Base-by-base conservation (phyloP, 805 yeast genomes). In the Saccharomycopsis babjevae region DNA sequence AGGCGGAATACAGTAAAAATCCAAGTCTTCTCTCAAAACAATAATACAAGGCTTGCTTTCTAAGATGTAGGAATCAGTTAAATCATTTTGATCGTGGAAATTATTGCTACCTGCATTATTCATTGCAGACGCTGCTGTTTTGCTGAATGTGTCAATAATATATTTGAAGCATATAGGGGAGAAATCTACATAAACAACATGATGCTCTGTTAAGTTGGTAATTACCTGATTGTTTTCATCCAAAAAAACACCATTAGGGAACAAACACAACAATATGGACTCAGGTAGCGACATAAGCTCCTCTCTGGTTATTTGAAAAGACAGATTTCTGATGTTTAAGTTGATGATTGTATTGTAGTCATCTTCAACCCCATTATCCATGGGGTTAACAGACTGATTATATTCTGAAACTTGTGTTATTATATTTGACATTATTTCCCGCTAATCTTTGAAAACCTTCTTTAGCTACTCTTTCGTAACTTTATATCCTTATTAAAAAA, bases 271-370 rank as follows among this genome's bases (percentile, higher is more conserved):
- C 61, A 94, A 75, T 28, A 94, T 83, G 63, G 92, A 84, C 70
- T 94, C 99, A 0, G 99, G 99, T 38, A 94, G 76, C 58, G 90
- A 84, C 89, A 92, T 86, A 66, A 94, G 79, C 70, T 90, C 97
- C 67, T 89, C 96, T 64, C 97, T 79, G 5, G 96, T 84, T 56
- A 94, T 85, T 57, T 83, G 82, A 72, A 92, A 90, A 64, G 78
- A 74, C 18, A 73, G 74, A 20, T 96, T 97, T 57, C 97, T 81
- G 59, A 93, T 80, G 68, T 89, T 85, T 73, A 93, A 77, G 68
- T 83, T 85, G 60, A 93, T 88, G 63, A 83, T 79, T 5, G 92
- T 84, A 70, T 81, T 83, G 67, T 77, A 81, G 66, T 82, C 86
- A 54, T 81, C 79, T 61, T 74, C 75, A 10, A 46, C 61, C 18